Base-by-base conservation (phyloP, 2,329 filamentous ascomycete species). In the Colletotrichum agaves region DNA sequence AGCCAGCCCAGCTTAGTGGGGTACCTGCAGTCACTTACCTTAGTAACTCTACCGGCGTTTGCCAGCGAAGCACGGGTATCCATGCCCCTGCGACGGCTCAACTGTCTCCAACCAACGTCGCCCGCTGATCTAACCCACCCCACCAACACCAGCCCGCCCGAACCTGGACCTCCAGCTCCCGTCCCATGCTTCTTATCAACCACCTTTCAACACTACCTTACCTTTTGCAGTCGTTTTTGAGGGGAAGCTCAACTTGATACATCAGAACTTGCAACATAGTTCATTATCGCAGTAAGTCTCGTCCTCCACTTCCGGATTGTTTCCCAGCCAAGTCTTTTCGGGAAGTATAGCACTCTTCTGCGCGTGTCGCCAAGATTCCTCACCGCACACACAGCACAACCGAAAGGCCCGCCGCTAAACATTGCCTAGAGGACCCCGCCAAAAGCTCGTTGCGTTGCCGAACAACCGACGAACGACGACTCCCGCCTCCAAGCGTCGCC, bases 71-170 rank as follows among this genome's bases (percentile, higher is more conserved):
- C 44, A 27, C 41, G 47, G n/a, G 19, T 10, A 39, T 50, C 44
- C 63, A 31, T 44, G 43, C 50, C 63, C 63, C 57, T 66, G 43
- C 43, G 15, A 61, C 49, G 17, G n/a, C 49, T 56, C 39, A 39
- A 44, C n/a, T 23, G 37, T 53, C 31, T n/a, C 23, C 31, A n/a
- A 17, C 49, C 15, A 52, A 27, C 31, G 50, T 21, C n/a, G 50
- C n/a, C 43, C 61, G 61, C 64, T 67, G 64, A 59, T 67, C 64
- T 64, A 59, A 64, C 53, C 31, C 43, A 67, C 52, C 60, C 50
- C 52, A 49, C 63, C 58, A 66, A 53, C 58, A 50, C 62, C 62
- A 53, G 33, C 41, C 11, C 46, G 43, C 37, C 19, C 27, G 46
- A 23, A 23, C 21, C 27, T 52, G 46, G 61, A 21, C 41, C 59